These are phyloP conservation scores for Aspergillus sergii DNA, from an alignment of 2,329 filamentous ascomycete genomes.

Conservation along the genomic window DNA sequence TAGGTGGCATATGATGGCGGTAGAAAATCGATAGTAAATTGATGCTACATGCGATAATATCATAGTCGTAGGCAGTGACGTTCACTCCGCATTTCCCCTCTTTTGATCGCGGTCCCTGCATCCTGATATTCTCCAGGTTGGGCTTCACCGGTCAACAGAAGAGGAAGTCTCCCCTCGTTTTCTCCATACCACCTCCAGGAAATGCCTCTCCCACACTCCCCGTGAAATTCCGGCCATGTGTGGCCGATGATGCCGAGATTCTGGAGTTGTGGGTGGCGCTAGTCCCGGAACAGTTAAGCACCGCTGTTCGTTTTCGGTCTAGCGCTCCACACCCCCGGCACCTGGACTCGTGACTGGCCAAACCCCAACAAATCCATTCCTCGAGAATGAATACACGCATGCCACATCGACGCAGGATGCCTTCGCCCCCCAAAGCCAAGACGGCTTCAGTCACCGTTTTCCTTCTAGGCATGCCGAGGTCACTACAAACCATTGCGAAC, in stretches of 20 bases:
- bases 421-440: background rate
- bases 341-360: background rate
- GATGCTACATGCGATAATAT: background rate
- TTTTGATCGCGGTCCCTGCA: constrained; percentile 11
- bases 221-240: constrained; percentile 11
- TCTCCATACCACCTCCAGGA: constrained; percentile 14
- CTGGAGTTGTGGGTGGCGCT: constrained; percentile 9
- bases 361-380: background rate
- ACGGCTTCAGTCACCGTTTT: background rate
- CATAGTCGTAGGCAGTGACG: constrained; percentile 5
- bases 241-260: constrained; percentile 12
- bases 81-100: constrained; percentile 21
- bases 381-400: background rate
- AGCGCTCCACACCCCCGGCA: background rate
- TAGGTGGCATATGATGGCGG: background rate
- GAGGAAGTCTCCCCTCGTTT: constrained; percentile 13
- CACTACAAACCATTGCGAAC: background rate
- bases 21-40: background rate
- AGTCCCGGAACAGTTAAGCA: background rate
- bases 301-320: background rate
- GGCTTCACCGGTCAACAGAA: constrained; percentile 19
- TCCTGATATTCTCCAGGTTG: constrained; percentile 2
- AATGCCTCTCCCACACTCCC: constrained; percentile 3
- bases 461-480: constrained; percentile 4
- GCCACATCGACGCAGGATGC: background rate